phyloP scores from a whole-genome alignment of 768 basidiomycete species.

The Auricularia sp. region DNA sequence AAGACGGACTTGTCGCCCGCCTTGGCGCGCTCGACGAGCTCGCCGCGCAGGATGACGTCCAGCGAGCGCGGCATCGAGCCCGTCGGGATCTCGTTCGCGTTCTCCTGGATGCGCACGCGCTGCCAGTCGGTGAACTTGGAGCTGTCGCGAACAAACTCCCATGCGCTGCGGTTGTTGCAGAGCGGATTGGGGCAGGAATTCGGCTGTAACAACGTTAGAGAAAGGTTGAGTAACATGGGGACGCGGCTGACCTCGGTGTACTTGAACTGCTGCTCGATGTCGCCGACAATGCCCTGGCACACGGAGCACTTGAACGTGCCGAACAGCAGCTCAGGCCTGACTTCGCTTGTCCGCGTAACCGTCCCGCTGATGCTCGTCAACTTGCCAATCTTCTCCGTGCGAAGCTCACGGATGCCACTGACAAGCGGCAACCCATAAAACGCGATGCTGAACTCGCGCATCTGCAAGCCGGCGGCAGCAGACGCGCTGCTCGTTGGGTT shows the following conservation, averaged over 20 bases:
- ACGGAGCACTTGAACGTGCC: slow-evolving; percentile 91
- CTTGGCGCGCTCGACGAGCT: slow-evolving; percentile 97
- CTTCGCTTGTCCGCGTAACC: slow-evolving; percentile 94
- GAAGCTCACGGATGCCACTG: slow-evolving; percentile 86
- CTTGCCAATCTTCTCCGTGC: slow-evolving; percentile 89
- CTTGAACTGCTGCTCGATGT: slow-evolving; percentile 99
- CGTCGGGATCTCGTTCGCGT: slow-evolving; percentile 96
- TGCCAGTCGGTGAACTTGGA: slow-evolving; percentile 99
- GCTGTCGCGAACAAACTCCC: slow-evolving; percentile 92
- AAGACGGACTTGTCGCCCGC: slow-evolving; percentile 99
- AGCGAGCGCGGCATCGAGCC: slow-evolving; percentile 97
- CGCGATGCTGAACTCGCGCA: slow-evolving; percentile 89
- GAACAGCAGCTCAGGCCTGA: slow-evolving; percentile 85
- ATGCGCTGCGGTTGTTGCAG: slow-evolving; percentile 81
- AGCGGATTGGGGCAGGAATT: slow-evolving; percentile 88
- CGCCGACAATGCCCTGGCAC: slow-evolving; percentile 76
- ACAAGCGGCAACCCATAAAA: slow-evolving; percentile 93
- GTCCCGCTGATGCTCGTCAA: slow-evolving; percentile 94
- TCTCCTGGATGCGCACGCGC: slow-evolving; percentile 97
- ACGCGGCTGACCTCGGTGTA: slow-evolving; percentile 74
- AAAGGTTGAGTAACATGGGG: slow-evolving; percentile 5
- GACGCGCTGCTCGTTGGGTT: slow-evolving; percentile 83
- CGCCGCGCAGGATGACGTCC: slow-evolving; percentile 90
- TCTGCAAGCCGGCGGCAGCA: slow-evolving; percentile 79
- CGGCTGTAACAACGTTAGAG: slow-evolving; percentile 42